phyloP scores from a whole-genome alignment of 495 filamentous ascomycete species.

The Daldinia grandis region DNA sequence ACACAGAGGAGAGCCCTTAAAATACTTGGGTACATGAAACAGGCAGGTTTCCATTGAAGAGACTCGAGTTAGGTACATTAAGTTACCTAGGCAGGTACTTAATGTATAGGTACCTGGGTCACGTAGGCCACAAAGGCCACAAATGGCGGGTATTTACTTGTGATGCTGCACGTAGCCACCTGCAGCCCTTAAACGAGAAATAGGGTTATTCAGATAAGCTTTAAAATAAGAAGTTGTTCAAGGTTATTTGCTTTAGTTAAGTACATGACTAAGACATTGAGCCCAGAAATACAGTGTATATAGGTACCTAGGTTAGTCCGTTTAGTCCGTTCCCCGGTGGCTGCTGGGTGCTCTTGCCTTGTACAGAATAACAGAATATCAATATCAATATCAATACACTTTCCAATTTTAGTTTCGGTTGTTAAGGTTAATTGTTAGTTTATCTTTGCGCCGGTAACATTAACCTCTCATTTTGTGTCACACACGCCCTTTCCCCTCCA shows the following conservation, averaged over 20 bases:
- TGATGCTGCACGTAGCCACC: neutral
- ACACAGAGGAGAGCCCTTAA: no score
- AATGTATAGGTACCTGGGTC: neutral
- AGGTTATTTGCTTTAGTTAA: neutral
- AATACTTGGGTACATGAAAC: no score
- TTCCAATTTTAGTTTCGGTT: neutral
- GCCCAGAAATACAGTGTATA: neutral
- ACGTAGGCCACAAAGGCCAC: neutral
- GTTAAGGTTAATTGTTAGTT: neutral
- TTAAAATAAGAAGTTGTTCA: neutral
- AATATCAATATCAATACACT: neutral
- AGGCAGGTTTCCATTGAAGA: neutral
- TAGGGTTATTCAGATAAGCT: neutral
- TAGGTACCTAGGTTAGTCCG: neutral
- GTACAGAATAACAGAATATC: neutral
- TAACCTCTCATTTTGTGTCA: slow-evolving; percentile 3
- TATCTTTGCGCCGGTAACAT: neutral
- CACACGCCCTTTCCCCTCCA: neutral
- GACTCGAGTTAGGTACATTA: neutral
- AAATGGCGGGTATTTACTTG: neutral
- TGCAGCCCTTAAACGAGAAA: neutral
- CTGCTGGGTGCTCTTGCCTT: neutral
- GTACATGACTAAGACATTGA: neutral
- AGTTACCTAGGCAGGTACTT: neutral
- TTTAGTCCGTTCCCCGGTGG: no score